Base-by-base conservation (phyloP, 495 filamentous ascomycete species). In the Penicillium canescens region DNA sequence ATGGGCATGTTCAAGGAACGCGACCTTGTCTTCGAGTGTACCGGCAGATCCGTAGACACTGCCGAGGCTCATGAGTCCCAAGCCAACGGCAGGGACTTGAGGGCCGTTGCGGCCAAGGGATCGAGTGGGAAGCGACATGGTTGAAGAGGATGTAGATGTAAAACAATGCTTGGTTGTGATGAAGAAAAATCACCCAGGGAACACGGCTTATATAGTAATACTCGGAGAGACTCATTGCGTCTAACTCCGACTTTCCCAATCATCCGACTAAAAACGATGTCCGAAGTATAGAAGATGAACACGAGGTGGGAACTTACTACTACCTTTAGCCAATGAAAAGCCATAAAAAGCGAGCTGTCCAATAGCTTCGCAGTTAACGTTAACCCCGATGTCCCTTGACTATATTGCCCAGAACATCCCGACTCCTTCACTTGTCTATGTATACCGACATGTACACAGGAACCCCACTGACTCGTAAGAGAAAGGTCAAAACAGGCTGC, bases 11-110 rank as follows among this genome's bases (percentile, higher is more conserved):
- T 80, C 77, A 2, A 80, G 67, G 1, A 79, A 48, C 24, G 6
- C 50, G 1, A 67, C 34, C 8, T 67, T 64, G 6, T 71, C 68
- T n/a, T 71, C 67, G 39, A 74, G 70, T 5, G 62, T 52, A 43
- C 59, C 67, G 2, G 70, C 59, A 4, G 62, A 46, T 9, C 82
- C 80, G 24, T 86, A 84, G 40, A 65, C 50, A 37, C 67, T 68
- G 13, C 75, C 71, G 40, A 83, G 57, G 36, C 80, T 81, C 78
- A 82, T 81, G 20, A 78, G 59, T 7, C 83, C 83, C 23, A 81
- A 71, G 10, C 83, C 83, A 6, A 85, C 56, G 9, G 77, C 74
- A 11, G 74, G 50, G 12, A 85, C 77, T 48, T 74, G 56, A 20
- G 84, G 84, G 3, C 81, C 82, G 60, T 80, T 63, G 11, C 62